Conservation (phyloP, 768 basidiomycete species). For the Gautieria morchelliformis region DNA sequence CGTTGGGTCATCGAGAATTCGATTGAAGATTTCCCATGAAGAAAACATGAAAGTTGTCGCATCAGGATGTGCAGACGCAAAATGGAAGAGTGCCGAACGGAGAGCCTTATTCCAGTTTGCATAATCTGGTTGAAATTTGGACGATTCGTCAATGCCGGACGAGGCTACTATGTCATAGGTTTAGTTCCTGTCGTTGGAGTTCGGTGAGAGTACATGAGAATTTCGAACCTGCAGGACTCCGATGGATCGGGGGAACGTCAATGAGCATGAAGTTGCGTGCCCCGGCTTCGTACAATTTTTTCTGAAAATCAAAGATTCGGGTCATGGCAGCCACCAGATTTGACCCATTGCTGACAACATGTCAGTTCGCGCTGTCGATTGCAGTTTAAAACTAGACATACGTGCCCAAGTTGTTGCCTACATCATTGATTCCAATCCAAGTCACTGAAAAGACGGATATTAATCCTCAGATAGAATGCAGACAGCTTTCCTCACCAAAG, state of each 20-base stretch:
- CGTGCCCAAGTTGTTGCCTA: conserved; percentile 41
- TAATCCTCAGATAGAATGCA: background rate
- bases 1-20: conserved; percentile 36
- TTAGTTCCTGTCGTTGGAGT: too few relatives aligned
- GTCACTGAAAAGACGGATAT: conserved; percentile 30
- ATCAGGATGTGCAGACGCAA: conserved; percentile 33
- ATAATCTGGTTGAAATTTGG: conserved; percentile 9
- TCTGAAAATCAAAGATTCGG: conserved; percentile 35
- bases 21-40: conserved; percentile 35
- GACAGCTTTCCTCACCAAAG: conserved; percentile 26
- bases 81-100: conserved; percentile 21
- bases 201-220: too few relatives aligned
- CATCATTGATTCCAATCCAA: conserved; percentile 64
- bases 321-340: conserved; percentile 15
- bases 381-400: background rate
- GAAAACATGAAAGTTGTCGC: conserved; percentile 41
- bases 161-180: background rate
- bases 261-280: conserved; percentile 48
- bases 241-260: conserved; percentile 46
- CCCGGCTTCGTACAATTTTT: conserved; percentile 38
- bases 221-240: conserved; percentile 31
- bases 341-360: background rate
- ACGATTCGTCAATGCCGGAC: background rate
- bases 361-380: background rate
- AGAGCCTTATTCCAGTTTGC: conserved; percentile 39